Evolutionary conservation across 768 basidiomycete species (phyloP).

Genomic region (Cyclocybe aegerita): DNA sequence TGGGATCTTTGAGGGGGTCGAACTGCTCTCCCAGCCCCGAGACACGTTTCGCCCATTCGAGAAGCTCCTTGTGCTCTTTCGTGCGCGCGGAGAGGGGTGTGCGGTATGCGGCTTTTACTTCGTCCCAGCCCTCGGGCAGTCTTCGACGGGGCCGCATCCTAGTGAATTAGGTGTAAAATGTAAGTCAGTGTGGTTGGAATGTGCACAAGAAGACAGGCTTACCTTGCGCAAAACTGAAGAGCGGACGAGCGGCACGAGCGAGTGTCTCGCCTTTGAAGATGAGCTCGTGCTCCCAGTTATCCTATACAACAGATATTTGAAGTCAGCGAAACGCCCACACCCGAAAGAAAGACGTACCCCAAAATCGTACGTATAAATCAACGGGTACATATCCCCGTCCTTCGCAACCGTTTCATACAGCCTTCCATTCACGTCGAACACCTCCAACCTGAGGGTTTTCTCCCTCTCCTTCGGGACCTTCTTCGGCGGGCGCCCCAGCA

Average conservation of each 20-base stretch:
- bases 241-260: constrained; percentile 5
- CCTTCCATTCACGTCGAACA: constrained; percentile 4
- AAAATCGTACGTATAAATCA: background rate
- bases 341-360: background rate
- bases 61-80: background rate
- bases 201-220: too few species aligned
- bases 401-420: background rate
- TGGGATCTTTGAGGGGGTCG: constrained; percentile 7
- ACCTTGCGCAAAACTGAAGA: constrained; percentile 9
- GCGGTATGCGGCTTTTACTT: constrained; percentile 6
- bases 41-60: background rate
- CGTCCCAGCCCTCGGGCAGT: constrained; percentile 4
- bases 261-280: constrained; percentile 8
- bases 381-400: background rate
- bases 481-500: background rate
- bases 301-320: background rate
- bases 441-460: constrained; percentile 1
- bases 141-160: constrained; percentile 9
- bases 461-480: background rate
- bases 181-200: background rate
- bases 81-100: constrained; percentile 1
- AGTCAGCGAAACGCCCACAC: too few species aligned
- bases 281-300: constrained; percentile 6
- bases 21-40: constrained; percentile 2
- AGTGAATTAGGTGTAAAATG: too few species aligned